phyloP scores from a whole-genome alignment of 805 yeast genomes.

The Komagataella kurtzmanii region DNA sequence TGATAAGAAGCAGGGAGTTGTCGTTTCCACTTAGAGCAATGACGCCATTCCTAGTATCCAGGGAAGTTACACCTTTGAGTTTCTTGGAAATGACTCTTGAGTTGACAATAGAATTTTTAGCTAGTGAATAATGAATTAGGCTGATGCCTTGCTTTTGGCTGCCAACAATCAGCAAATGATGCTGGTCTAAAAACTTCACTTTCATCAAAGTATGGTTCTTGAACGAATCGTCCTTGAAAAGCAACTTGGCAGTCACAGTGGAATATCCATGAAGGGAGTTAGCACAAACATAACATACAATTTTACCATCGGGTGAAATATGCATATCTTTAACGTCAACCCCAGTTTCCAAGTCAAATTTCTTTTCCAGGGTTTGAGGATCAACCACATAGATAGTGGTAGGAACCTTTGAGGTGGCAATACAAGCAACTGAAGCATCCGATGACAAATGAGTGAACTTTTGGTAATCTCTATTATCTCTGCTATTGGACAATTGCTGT shows the following conservation, averaged over 20 bases:
- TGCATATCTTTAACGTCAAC: conserved; percentile 51
- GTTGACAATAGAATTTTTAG: conserved; percentile 26
- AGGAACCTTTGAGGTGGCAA: conserved; percentile 57
- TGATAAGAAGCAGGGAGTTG: conserved; percentile 46
- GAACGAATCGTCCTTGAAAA: conserved; percentile 10
- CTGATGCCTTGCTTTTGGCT: conserved; percentile 24
- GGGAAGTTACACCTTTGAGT: conserved; percentile 41
- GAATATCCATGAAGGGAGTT: conserved; percentile 37
- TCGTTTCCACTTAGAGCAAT: conserved; percentile 54
- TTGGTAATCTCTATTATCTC: conserved; percentile 41
- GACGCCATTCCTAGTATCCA: conserved; percentile 30
- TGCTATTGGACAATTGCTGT: conserved; percentile 40
- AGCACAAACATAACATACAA: conserved; percentile 50
- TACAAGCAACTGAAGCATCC: conserved; percentile 50
- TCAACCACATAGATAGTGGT: conserved; percentile 51
- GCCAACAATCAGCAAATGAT: conserved; percentile 28
- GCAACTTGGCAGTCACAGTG: conserved; percentile 29
- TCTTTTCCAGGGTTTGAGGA: conserved; percentile 37
- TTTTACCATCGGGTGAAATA: conserved; percentile 53
- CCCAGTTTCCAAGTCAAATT: conserved; percentile 36
- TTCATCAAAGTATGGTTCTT: conserved; percentile 12
- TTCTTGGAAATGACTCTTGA: conserved; percentile 28
- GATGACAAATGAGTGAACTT: conserved; percentile 45
- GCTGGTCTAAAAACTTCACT: conserved; percentile 18
- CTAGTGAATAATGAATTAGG: conserved; percentile 29